Conservation (phyloP, 768 basidiomycete genomes). For the Pulveroboletus sp. region DNA sequence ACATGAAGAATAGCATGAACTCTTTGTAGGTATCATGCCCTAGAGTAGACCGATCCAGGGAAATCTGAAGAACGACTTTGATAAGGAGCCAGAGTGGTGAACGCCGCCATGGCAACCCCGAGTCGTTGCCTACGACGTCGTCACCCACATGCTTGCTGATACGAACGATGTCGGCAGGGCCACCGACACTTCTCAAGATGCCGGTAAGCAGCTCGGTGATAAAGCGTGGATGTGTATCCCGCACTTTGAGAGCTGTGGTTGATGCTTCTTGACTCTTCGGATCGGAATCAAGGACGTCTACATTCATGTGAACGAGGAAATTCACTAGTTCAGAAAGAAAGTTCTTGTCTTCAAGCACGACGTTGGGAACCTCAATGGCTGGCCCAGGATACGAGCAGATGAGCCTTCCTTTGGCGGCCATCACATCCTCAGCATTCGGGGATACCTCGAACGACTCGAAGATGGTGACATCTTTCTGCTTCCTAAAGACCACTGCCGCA, state of each 20-base stretch:
- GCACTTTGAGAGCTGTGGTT: conserved; percentile 31
- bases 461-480: conserved; percentile 21
- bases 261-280: conserved; percentile 37
- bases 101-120: conserved; percentile 31
- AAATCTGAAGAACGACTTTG: conserved; percentile 32
- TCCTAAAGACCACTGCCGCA: conserved; percentile 41
- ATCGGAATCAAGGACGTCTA: neutral
- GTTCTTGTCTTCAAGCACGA: conserved; percentile 20
- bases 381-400: conserved; percentile 44
- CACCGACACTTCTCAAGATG: conserved; percentile 38
- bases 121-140: conserved; percentile 22
- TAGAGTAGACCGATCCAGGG: conserved; percentile 12
- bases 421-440: conserved; percentile 32
- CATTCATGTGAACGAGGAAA: conserved; percentile 29
- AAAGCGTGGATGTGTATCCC: conserved; percentile 43
- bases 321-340: conserved; percentile 34
- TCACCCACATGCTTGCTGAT: conserved; percentile 26
- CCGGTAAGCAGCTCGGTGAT: conserved; percentile 46
- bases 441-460: conserved; percentile 48
- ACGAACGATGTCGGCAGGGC: conserved; percentile 16
- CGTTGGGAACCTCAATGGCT: conserved; percentile 34
- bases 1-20: conserved; percentile 43
- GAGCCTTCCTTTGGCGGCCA: conserved; percentile 39
- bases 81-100: conserved; percentile 35
- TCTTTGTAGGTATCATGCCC: conserved; percentile 36